These are phyloP conservation scores for Zygosaccharomyces siamensis DNA, from an alignment of 805 yeast genomes.

Conservation along the genomic window DNA sequence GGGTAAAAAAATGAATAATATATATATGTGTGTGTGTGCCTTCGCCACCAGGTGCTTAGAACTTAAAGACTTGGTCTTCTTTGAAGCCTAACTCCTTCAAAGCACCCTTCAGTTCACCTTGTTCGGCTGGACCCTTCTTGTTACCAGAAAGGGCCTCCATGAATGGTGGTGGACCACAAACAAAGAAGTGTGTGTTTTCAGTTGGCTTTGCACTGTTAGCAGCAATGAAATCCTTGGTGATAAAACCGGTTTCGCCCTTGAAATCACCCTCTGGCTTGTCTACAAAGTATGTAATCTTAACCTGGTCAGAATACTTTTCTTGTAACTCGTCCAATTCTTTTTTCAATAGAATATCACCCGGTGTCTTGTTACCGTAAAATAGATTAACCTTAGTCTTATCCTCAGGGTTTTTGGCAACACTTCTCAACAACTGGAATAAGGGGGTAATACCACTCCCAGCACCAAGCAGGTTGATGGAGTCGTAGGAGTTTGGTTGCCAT, in stretches of 20 bases:
- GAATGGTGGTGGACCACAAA: constrained; percentile 95
- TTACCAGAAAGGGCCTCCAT: constrained; percentile 83
- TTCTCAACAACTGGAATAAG: constrained; percentile 77
- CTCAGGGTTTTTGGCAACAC: constrained; percentile 68
- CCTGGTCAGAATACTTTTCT: constrained; percentile 66
- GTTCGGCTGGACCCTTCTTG: constrained; percentile 82
- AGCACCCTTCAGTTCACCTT: constrained; percentile 89
- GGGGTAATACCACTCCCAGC: constrained; percentile 99
- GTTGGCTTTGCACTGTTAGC: constrained; percentile 59
- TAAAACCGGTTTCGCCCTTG: constrained; percentile 66
- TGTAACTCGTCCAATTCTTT: constrained; percentile 59
- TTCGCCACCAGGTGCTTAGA: constrained; percentile 38
- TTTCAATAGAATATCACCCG: constrained; percentile 76
- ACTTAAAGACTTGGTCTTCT: constrained; percentile 86
- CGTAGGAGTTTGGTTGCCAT: constrained; percentile 81
- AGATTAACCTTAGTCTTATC: constrained; percentile 88
- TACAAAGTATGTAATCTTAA: constrained; percentile 72
- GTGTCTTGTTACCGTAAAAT: constrained; percentile 73
- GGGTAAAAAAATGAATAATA: not conserved
- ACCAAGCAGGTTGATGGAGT: constrained; percentile 76
- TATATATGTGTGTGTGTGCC: not conserved
- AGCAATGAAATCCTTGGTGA: constrained; percentile 67
- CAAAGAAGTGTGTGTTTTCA: constrained; percentile 68
- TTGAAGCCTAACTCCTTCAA: constrained; percentile 83
- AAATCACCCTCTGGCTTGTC: constrained; percentile 51